These are phyloP conservation scores for Polysphondylium violaceum DNA, from an alignment of 78 protist genomes.

Conservation along the genomic window DNA sequence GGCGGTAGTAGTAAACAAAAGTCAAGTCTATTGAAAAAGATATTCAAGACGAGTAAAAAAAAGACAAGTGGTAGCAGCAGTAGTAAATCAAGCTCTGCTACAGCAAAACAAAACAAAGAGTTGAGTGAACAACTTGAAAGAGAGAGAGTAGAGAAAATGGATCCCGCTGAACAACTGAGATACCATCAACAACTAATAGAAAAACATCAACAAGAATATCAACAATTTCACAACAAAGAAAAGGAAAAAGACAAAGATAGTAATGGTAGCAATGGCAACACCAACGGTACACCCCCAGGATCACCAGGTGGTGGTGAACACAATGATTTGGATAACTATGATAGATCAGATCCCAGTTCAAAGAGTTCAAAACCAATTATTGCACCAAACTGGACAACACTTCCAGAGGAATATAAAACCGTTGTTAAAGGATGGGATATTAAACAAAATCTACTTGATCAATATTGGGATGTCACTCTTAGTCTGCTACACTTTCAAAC, in stretches of 20 bases:
- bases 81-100: too few species aligned
- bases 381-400: background rate
- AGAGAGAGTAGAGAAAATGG: too few species aligned
- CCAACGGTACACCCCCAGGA: background rate
- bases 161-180: too few species aligned
- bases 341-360: background rate
- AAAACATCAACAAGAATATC: too few species aligned
- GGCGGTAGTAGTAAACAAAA: too few species aligned
- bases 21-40: constrained; percentile 6
- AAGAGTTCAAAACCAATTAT: constrained; percentile 12
- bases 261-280: background rate
- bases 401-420: constrained; percentile 52
- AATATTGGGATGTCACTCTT: constrained; percentile 35
- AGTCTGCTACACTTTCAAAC: constrained; percentile 61
- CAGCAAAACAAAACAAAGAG: too few species aligned
- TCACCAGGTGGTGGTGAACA: background rate
- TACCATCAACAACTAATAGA: too few species aligned
- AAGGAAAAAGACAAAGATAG: background rate
- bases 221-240: background rate
- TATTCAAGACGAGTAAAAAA: constrained; percentile 13
- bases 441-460: constrained; percentile 19
- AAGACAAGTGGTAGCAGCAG: background rate
- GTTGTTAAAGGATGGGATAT: constrained; percentile 62
- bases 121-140: too few species aligned
- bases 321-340: constrained; percentile 8